Evolutionary conservation across 805 yeast genomes (phyloP).

Genomic region (Tetrapisispora nanseiensis): DNA sequence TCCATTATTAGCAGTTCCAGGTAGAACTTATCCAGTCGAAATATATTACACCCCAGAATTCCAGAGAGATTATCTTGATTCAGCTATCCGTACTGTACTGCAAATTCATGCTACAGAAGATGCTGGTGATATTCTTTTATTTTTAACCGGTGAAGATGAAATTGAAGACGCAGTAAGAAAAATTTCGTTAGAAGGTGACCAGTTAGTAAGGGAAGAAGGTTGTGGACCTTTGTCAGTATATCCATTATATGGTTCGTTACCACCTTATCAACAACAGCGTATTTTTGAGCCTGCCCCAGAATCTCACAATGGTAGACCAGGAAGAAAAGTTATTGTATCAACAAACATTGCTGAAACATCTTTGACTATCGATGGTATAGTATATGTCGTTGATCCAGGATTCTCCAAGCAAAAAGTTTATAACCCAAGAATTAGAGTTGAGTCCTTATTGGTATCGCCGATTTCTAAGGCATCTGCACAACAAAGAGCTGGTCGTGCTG

Average conservation of each 20-base stretch:
- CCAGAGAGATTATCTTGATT: slow-evolving; percentile 72
- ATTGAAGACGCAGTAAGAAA: slow-evolving; percentile 89
- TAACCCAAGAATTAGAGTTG: slow-evolving; percentile 87
- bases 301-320: slow-evolving; percentile 66
- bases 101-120: slow-evolving; percentile 53
- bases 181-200: slow-evolving; percentile 80
- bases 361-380: slow-evolving; percentile 88
- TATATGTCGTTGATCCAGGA: slow-evolving; percentile 89
- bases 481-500: slow-evolving; percentile 95
- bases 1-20: slow-evolving; percentile 80
- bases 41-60: slow-evolving; percentile 51
- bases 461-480: slow-evolving; percentile 93
- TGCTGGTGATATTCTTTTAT: slow-evolving; percentile 73
- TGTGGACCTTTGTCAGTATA: slow-evolving; percentile 80
- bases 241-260: slow-evolving; percentile 87
- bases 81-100: slow-evolving; percentile 74
- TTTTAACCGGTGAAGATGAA: slow-evolving; percentile 96
- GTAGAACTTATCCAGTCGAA: slow-evolving; percentile 86
- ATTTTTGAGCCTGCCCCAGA: slow-evolving; percentile 86
- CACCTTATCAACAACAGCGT: slow-evolving; percentile 89
- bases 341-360: slow-evolving; percentile 98
- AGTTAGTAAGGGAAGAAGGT: slow-evolving; percentile 74
- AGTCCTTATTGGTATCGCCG: slow-evolving; percentile 69
- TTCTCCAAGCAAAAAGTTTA: slow-evolving; percentile 84
- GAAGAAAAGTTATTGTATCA: slow-evolving; percentile 84